phyloP scores from a whole-genome alignment of 2,329 filamentous ascomycete species.

The Penicillium sp. region DNA sequence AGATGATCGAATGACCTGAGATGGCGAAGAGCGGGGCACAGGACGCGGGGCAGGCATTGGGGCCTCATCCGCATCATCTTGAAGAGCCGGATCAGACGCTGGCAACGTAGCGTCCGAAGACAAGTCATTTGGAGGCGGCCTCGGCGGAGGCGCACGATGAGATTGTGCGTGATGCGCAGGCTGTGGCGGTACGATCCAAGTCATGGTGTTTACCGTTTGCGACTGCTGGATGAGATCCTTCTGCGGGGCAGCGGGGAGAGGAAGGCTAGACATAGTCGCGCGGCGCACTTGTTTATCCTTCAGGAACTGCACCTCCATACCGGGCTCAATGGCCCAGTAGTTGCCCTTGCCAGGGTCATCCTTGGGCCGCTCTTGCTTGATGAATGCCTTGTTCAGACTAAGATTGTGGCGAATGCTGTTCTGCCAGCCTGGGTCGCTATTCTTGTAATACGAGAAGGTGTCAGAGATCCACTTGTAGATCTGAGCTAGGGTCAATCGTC shows the following conservation, averaged over 20 bases:
- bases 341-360: constrained; percentile 97
- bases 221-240: constrained; percentile 27
- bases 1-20: constrained; percentile 75
- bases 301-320: constrained; percentile 82
- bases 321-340: constrained; percentile 92
- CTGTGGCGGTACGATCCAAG: constrained; percentile 36
- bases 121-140: constrained; percentile 48
- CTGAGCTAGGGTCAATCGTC: constrained; percentile 82
- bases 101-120: constrained; percentile 77
- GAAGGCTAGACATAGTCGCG: constrained; percentile 45
- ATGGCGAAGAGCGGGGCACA: constrained; percentile 46
- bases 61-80: constrained; percentile 51
- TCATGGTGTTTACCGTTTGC: constrained; percentile 32
- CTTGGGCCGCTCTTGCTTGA: constrained; percentile 92
- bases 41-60: constrained; percentile 24
- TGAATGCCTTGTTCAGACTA: constrained; percentile 92
- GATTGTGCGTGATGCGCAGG: constrained; percentile 20
- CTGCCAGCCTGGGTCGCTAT: constrained; percentile 87
- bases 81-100: constrained; percentile 61
- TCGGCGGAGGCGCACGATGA: constrained; percentile 18
- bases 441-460: constrained; percentile 81
- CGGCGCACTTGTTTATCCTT: constrained; percentile 69
- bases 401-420: constrained; percentile 99
- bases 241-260: constrained; percentile 35
- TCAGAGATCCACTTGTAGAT: constrained; percentile 99